Evolutionary conservation across 768 basidiomycete genomes (phyloP).

Genomic region (Tulasnella sp.): DNA sequence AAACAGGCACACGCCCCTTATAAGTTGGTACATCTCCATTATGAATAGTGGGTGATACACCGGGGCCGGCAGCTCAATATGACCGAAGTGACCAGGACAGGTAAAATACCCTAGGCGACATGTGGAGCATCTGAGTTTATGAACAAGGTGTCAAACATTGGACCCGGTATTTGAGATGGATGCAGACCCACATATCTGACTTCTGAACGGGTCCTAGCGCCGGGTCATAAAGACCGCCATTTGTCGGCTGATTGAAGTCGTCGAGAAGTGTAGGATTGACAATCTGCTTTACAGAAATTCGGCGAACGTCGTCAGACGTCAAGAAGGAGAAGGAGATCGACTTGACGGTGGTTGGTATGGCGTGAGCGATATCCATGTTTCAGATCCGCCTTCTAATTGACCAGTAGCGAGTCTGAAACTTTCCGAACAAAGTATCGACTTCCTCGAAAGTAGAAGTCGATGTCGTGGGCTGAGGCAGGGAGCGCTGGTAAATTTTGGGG

Average conservation of each 20-base stretch:
- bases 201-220: constrained; percentile 82
- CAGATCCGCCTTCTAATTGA: too few relatives aligned
- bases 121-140: constrained; percentile 65
- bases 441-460: too few relatives aligned
- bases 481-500: too few relatives aligned
- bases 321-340: constrained; percentile 91
- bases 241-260: constrained; percentile 83
- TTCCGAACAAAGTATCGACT: too few relatives aligned
- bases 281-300: constrained; percentile 96
- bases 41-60: constrained; percentile 97
- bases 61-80: constrained; percentile 90
- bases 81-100: constrained; percentile 97
- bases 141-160: not conserved
- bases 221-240: constrained; percentile 90
- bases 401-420: too few relatives aligned
- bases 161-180: not conserved
- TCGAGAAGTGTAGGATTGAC: constrained; percentile 88
- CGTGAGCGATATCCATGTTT: constrained; percentile 80
- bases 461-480: too few relatives aligned
- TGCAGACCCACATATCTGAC: constrained; percentile 63
- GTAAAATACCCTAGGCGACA: constrained; percentile 87
- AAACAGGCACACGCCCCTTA: constrained; percentile 83
- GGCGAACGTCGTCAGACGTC: constrained; percentile 71
- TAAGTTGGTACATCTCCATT: constrained; percentile 73
- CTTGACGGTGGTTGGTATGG: constrained; percentile 73